Conservation (phyloP, 2,329 filamentous ascomycete species). For the Gremmenia infestans region DNA sequence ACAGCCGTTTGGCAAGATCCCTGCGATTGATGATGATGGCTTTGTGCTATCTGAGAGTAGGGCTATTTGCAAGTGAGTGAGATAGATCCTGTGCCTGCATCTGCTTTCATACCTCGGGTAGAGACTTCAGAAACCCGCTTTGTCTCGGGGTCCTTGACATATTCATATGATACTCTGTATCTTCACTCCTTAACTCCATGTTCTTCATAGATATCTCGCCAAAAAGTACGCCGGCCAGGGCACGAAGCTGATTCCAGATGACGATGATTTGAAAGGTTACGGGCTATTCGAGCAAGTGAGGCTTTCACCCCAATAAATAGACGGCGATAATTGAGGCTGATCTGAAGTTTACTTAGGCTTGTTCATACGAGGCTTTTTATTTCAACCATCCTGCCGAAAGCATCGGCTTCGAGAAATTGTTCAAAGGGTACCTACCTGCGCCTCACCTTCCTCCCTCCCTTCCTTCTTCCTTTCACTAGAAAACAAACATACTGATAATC, state of each 20-base stretch:
- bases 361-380: conserved; percentile 27
- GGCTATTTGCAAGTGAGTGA: conserved; percentile 25
- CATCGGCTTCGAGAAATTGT: conserved; percentile 19
- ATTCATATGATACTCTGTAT: too few species aligned
- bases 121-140: too few species aligned
- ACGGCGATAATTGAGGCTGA: neutral
- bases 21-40: conserved; percentile 33
- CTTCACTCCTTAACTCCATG: too few species aligned
- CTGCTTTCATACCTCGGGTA: too few species aligned
- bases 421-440: conserved; percentile 14
- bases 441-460: neutral
- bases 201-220: conserved; percentile 16
- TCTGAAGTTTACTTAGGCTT: conserved; percentile 9
- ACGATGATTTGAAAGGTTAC: conserved; percentile 22
- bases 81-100: too few species aligned
- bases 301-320: neutral
- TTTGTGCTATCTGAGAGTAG: conserved; percentile 31
- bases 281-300: conserved; percentile 23
- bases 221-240: conserved; percentile 30
- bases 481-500: neutral
- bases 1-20: conserved; percentile 35
- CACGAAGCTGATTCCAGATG: conserved; percentile 23
- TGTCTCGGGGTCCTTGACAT: too few species aligned
- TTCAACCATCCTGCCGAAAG: conserved; percentile 13
- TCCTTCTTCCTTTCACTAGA: too few species aligned